Percentiles rank a stretch among this genome's conserved stretches.
phyloP scores from a whole-genome alignment of 2,329 filamentous ascomycete genomes.

The Colletotrichum scovillei region DNA sequence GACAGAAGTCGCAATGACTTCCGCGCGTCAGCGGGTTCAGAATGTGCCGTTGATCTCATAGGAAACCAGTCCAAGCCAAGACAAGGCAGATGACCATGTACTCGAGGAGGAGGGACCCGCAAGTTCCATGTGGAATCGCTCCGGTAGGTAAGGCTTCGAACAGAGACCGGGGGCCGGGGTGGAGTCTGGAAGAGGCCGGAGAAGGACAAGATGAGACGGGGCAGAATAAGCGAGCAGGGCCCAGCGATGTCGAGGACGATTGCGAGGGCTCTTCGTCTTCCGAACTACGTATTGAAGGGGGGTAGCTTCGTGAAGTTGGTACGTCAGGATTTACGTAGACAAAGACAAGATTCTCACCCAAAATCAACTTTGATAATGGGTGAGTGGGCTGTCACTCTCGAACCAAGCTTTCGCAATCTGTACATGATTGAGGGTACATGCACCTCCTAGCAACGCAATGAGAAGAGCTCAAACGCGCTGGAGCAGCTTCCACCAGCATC shows the following conservation, averaged over 20 bases:
- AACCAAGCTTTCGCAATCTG: neutral
- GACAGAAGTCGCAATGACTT: slow-evolving; percentile 1
- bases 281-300: neutral
- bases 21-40: slow-evolving; percentile 7
- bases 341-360: neutral
- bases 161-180: neutral
- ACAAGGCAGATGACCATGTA: neutral
- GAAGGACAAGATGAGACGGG: neutral
- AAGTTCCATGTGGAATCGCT: neutral
- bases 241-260: neutral
- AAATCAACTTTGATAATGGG: neutral
- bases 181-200: neutral
- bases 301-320: slow-evolving; percentile 11
- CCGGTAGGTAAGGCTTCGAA: neutral
- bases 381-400: neutral
- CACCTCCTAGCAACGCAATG: neutral
- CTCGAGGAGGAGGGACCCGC: neutral
- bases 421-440: neutral
- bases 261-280: slow-evolving; percentile 20
- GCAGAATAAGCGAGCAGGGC: slow-evolving; percentile 1
- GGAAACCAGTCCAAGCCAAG: neutral
- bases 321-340: slow-evolving; percentile 26
- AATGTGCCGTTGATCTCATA: slow-evolving; percentile 4
- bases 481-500: slow-evolving; percentile 11
- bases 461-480: slow-evolving; percentile 4